These are phyloP conservation scores for Aspergillus flavus DNA, from an alignment of 2,329 filamentous ascomycete genomes.

Conservation along the genomic window DNA sequence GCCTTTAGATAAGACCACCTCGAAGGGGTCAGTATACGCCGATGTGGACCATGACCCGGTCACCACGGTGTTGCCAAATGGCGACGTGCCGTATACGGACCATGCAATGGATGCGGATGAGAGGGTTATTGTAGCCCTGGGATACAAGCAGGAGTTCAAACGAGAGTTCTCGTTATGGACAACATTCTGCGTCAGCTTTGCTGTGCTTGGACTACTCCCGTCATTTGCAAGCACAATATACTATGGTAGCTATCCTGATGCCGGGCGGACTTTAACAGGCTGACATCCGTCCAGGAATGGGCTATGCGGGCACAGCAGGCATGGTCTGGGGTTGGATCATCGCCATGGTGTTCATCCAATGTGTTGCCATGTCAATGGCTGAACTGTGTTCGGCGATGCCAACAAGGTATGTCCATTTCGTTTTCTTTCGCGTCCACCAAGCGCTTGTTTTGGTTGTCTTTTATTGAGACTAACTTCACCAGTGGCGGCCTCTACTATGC, in stretches of 20 bases:
- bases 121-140: conserved; percentile 45
- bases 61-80: conserved; percentile 40
- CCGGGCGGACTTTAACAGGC: background rate
- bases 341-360: conserved; percentile 72
- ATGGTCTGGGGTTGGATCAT: conserved; percentile 79
- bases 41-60: conserved; percentile 36
- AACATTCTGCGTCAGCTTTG: conserved; percentile 74
- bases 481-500: conserved; percentile 74
- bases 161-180: conserved; percentile 75
- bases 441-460: background rate
- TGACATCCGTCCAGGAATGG: conserved; percentile 41
- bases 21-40: conserved; percentile 21
- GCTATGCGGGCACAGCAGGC: conserved; percentile 60
- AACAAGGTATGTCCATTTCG: conserved; percentile 51
- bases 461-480: background rate
- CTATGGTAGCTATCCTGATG: conserved; percentile 59
- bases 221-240: conserved; percentile 72
- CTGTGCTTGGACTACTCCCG: conserved; percentile 70
- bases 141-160: conserved; percentile 65
- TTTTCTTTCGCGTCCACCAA: background rate
- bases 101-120: conserved; percentile 45
- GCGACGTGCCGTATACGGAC: conserved; percentile 40
- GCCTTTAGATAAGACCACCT: background rate
- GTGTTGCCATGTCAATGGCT: conserved; percentile 69
- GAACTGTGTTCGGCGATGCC: conserved; percentile 75